Evolutionary conservation across 352 stramenopile species (phyloP), one percentile per base, ranked within the genome.

Genomic region (Globisporangium recalcitrans): DNA sequence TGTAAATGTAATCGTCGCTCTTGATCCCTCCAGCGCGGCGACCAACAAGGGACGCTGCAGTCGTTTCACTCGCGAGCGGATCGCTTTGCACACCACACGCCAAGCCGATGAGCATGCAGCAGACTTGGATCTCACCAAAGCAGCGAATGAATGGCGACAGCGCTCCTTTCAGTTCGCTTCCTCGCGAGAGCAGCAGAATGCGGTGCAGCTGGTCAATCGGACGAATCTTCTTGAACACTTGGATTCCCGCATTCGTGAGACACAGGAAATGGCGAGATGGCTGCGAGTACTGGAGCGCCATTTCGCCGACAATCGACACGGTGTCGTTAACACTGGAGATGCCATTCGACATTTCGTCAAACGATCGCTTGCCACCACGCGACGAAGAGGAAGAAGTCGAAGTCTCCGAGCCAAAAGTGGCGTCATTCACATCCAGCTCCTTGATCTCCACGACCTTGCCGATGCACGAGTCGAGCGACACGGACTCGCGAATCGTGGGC

Each of bases 141-240:
- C 75, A 91, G 13, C 85, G 83, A 52, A 93, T 74, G 62, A 95
- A 95, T 4, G 85, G 82, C 7, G 73, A 71, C 16, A 97, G 64
- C 6, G 74, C 74, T 11, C 71, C 72, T 60, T 88, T 89, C 4
- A 91, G 59, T 34, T 93, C 78, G 36, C 82, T 85, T 14, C 82
- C 78, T n/a, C 80, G 79, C 21, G 83, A 69, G 7, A 88, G 67
- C 42, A 92, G 46, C 49, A 97, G 63, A 19, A 88, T 71, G 19
- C 80, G 80, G 52, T 93, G 86, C 31, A 97, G 69, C 51, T 96
- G 78, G 60, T 97, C 90, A 22, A 96, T 77, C 9, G 90, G 90
- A 4, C 90, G 82, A 40, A 96, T 84, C 68, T 97, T 97, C 67
- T 91, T 88, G 62, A 96, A 92, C 19, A 95, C 77, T 67, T 97